A percentile compares a stretch with the other conserved stretches of the same genome.
These are phyloP conservation scores for Apiosordaria backusii DNA, from an alignment of 495 filamentous ascomycete genomes.

Conservation along the genomic window DNA sequence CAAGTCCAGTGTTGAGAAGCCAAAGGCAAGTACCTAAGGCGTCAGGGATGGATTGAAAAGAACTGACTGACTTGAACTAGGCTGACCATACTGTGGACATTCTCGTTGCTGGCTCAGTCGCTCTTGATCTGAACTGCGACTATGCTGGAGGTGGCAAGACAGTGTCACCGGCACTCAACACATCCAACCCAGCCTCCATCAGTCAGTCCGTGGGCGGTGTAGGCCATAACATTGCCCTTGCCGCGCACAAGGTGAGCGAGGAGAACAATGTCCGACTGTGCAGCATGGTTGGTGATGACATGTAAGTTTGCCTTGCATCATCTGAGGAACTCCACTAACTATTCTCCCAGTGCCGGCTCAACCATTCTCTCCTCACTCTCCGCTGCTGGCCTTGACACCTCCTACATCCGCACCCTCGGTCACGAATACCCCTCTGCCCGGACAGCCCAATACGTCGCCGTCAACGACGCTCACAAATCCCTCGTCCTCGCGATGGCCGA, in stretches of 20 bases:
- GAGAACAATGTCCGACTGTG: slow-evolving; percentile 57
- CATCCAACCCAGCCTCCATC: slow-evolving; percentile 82
- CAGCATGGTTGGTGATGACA: slow-evolving; percentile 72
- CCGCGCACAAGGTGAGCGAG: slow-evolving; percentile 55
- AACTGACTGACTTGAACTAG: slow-evolving; percentile 9
- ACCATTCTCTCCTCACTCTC: slow-evolving; percentile 62
- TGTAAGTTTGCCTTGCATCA: slow-evolving; percentile 35
- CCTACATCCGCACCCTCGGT: slow-evolving; percentile 56
- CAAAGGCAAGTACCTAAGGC: background rate
- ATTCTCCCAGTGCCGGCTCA: slow-evolving; percentile 54
- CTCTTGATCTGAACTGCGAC: slow-evolving; percentile 84
- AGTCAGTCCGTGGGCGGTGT: slow-evolving; percentile 86
- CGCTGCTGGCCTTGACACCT: slow-evolving; percentile 58
- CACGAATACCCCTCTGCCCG: slow-evolving; percentile 47
- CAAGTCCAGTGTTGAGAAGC: background rate
- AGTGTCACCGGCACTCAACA: slow-evolving; percentile 58
- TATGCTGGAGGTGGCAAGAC: slow-evolving; percentile 38
- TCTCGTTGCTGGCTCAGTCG: slow-evolving; percentile 85
- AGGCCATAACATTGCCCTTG: slow-evolving; percentile 85
- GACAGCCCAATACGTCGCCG: slow-evolving; percentile 86
- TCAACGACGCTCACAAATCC: slow-evolving; percentile 80
- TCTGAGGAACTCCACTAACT: background rate
- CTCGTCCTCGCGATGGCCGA: slow-evolving; percentile 89
- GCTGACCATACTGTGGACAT: slow-evolving; percentile 49
- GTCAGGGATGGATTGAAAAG: background rate